Evolutionary conservation across 306 rosid genomes (phyloP).

Genomic region (Hippophae rhamnoides): DNA sequence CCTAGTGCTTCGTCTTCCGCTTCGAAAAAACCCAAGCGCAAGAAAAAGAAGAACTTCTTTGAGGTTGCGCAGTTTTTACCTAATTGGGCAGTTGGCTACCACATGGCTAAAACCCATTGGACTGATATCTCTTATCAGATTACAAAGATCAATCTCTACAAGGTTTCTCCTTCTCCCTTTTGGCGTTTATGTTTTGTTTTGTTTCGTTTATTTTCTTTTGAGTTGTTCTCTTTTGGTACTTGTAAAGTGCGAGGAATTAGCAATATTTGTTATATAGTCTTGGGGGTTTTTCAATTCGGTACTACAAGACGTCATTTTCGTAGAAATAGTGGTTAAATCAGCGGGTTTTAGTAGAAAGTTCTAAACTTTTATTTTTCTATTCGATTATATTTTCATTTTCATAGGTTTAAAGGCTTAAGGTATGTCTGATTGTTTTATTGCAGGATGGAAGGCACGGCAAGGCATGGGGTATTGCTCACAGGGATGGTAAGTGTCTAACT

Average conservation of each 20-base stretch:
- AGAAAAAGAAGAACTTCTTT: conserved; percentile 83
- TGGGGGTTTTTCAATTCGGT: too few species aligned
- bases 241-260: neutral
- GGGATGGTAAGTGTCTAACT: conserved; percentile 43
- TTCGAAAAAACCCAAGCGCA: conserved; percentile 49
- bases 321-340: neutral
- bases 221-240: neutral
- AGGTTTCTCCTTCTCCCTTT: conserved; percentile 27
- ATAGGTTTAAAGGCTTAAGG: conserved; percentile 17
- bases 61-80: conserved; percentile 89
- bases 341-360: neutral
- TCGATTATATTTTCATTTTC: neutral
- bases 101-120: conserved; percentile 92
- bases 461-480: conserved; percentile 92
- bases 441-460: conserved; percentile 93
- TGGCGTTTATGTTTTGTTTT: neutral
- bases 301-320: too few species aligned
- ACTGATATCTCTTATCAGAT: conserved; percentile 66
- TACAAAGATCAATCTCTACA: conserved; percentile 88
- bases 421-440: conserved; percentile 5
- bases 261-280: too few species aligned
- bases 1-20: conserved; percentile 24
- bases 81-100: conserved; percentile 85
- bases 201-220: neutral
- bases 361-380: too few species aligned